Percentiles rank a stretch among this genome's conserved stretches.
Conservation (phyloP, 2,329 filamentous ascomycete genomes). For the Phaeosphaeria sp. region DNA sequence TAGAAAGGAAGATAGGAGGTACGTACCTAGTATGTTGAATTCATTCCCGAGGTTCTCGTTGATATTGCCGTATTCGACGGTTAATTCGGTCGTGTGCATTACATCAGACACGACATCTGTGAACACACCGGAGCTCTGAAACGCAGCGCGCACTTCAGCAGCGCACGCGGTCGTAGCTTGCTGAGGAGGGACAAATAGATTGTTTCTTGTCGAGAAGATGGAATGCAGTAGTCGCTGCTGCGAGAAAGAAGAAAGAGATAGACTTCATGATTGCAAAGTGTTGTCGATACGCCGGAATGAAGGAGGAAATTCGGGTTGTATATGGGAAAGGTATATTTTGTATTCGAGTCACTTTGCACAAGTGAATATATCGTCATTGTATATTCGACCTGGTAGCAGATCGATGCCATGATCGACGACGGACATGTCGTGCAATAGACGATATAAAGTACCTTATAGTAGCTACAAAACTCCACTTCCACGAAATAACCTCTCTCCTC, state of each 20-base stretch:
- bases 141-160: slow-evolving; percentile 2
- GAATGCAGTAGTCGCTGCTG: background rate
- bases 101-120: slow-evolving; percentile 5
- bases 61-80: slow-evolving; percentile 9
- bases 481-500: too few relatives aligned
- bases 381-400: background rate
- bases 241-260: background rate
- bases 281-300: background rate
- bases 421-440: too few relatives aligned
- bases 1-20: background rate
- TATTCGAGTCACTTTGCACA: background rate
- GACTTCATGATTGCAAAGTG: background rate
- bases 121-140: background rate
- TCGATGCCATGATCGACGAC: background rate
- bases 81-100: slow-evolving; percentile 7
- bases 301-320: background rate
- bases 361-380: too few relatives aligned
- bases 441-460: too few relatives aligned
- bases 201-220: background rate
- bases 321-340: background rate
- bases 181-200: background rate
- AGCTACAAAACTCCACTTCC: too few relatives aligned
- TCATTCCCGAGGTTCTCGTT: slow-evolving; percentile 7
- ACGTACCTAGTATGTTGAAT: slow-evolving; percentile 5
- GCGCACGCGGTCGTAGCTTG: background rate